Conservation (phyloP, 805 yeast species). For the Wickerhamiella brachini region DNA sequence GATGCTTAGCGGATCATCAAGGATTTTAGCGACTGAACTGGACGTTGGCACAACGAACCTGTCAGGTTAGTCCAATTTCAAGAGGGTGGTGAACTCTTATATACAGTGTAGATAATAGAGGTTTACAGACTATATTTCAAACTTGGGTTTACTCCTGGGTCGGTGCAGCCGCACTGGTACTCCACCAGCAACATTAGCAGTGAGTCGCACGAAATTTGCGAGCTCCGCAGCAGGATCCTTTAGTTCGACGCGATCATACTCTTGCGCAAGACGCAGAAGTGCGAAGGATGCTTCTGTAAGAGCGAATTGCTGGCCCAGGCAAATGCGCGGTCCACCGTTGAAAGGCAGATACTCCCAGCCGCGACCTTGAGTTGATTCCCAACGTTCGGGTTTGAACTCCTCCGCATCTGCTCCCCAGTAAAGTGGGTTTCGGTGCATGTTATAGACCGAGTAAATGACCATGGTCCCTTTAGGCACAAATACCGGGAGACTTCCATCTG, state of each 20-base stretch:
- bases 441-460: conserved; percentile 25
- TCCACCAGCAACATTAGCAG: background rate
- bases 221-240: background rate
- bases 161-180: background rate
- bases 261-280: conserved; percentile 27
- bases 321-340: conserved; percentile 38
- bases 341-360: conserved; percentile 35
- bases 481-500: conserved; percentile 25
- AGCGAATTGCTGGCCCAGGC: conserved; percentile 40
- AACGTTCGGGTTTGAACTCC: conserved; percentile 32
- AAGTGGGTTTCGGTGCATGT: conserved; percentile 27
- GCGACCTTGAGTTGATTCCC: conserved; percentile 24
- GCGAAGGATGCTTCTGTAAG: conserved; percentile 34
- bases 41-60: too few species aligned
- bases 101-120: too few species aligned
- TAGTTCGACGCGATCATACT: conserved; percentile 12
- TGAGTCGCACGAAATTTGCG: background rate
- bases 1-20: background rate
- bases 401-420: conserved; percentile 30
- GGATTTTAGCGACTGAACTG: too few species aligned
- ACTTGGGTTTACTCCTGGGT: too few species aligned
- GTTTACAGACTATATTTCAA: too few species aligned
- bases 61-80: too few species aligned
- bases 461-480: conserved; percentile 28
- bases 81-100: too few species aligned